Percentiles rank a stretch among this genome's conserved stretches.
Evolutionary conservation across 257 asterid species (phyloP).

Genomic region (Plectranthus barbatus): DNA sequence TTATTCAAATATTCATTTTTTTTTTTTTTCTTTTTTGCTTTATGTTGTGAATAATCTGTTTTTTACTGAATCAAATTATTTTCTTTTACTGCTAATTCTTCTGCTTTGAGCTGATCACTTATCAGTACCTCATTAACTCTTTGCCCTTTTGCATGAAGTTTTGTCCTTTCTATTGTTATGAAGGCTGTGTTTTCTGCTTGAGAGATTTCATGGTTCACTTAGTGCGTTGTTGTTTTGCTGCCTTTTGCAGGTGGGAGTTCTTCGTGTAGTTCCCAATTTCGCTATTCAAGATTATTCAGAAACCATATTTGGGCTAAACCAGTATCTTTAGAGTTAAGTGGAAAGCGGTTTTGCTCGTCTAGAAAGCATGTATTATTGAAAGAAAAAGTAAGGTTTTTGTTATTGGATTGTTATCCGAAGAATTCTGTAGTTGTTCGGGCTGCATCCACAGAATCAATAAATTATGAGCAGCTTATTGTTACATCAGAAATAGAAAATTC

Average conservation of each 20-base stretch:
- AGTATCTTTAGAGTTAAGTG: constrained; percentile 18
- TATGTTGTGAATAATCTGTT: background rate
- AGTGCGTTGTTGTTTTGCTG: background rate
- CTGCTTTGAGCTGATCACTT: background rate
- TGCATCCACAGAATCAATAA: constrained; percentile 43
- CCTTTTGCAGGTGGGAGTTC: constrained; percentile 33
- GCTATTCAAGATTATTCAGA: constrained; percentile 18
- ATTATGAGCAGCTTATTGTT: constrained; percentile 33
- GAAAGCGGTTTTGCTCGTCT: constrained; percentile 21
- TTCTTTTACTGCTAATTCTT: background rate
- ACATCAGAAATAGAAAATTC: constrained; percentile 10
- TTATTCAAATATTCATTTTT: background rate
- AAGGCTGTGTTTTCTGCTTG: background rate
- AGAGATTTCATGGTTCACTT: background rate
- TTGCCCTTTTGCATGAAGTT: background rate
- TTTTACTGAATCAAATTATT: background rate
- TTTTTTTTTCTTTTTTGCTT: background rate
- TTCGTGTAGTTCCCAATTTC: constrained; percentile 11
- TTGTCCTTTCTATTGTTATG: background rate
- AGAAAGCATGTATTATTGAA: constrained; percentile 15
- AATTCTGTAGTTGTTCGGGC: constrained; percentile 28
- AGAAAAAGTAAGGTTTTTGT: constrained; percentile 16
- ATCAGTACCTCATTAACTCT: background rate
- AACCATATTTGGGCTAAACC: constrained; percentile 18
- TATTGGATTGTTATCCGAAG: constrained; percentile 14